phyloP scores from a whole-genome alignment of 192 early-diverging fungal genomes.

The Coemansia furcata region DNA sequence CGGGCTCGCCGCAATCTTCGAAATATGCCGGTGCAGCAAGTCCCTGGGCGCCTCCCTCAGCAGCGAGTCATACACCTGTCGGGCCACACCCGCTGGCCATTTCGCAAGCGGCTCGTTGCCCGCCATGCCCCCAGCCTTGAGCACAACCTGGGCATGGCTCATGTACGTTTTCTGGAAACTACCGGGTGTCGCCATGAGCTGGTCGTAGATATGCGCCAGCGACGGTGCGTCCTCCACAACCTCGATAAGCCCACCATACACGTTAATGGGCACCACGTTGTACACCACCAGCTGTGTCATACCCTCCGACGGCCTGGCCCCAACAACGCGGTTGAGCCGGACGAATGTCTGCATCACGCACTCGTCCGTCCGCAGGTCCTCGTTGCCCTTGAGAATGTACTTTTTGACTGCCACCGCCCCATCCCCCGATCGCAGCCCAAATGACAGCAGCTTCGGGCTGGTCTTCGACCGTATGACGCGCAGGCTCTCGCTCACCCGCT shows the following conservation, averaged over 20 bases:
- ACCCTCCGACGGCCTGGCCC: not conserved
- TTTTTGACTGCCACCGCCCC: slow-evolving; percentile 58
- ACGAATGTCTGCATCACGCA: slow-evolving; percentile 74
- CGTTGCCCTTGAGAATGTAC: slow-evolving; percentile 89
- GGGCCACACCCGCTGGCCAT: slow-evolving; percentile 16
- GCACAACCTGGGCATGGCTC: slow-evolving; percentile 8
- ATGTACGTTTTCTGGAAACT: slow-evolving; percentile 13
- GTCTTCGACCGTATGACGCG: slow-evolving; percentile 65
- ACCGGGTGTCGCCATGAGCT: not conserved
- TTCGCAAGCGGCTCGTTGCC: slow-evolving; percentile 4
- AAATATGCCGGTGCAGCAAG: slow-evolving; percentile 20
- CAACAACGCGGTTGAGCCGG: slow-evolving; percentile 24
- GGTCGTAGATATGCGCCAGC: slow-evolving; percentile 57
- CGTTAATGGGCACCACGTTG: slow-evolving; percentile 76
- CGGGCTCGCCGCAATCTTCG: slow-evolving; percentile 13
- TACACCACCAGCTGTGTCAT: slow-evolving; percentile 21
- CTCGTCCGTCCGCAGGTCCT: slow-evolving; percentile 92
- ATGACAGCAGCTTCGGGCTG: slow-evolving; percentile 80
- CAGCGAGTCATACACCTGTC: slow-evolving; percentile 22
- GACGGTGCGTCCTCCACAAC: slow-evolving; percentile 80
- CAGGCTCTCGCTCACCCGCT: slow-evolving; percentile 2
- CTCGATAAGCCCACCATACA: slow-evolving; percentile 87
- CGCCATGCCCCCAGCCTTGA: not conserved
- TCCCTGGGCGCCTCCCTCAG: not conserved
- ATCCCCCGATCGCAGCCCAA: slow-evolving; percentile 44